Conservation (phyloP, 495 filamentous ascomycete genomes). For the Articulospora tetracladia region DNA sequence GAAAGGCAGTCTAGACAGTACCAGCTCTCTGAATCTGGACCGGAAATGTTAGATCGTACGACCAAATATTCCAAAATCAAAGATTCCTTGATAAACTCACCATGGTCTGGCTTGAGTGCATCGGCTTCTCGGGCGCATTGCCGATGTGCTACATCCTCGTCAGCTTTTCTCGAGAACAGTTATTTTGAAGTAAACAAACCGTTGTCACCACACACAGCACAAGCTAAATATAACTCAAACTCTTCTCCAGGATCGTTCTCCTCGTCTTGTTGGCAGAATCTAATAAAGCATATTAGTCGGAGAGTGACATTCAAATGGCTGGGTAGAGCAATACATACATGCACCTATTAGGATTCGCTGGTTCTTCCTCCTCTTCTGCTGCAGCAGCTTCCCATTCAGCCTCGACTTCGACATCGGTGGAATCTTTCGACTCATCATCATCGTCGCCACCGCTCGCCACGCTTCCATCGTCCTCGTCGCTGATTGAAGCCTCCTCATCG, state of each 20-base stretch:
- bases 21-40: constrained; percentile 62
- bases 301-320: background rate
- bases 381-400: constrained; percentile 54
- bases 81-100: constrained; percentile 35
- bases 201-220: constrained; percentile 79
- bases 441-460: constrained; percentile 21
- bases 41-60: background rate
- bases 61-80: background rate
- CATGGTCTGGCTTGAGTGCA: constrained; percentile 64
- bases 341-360: constrained; percentile 34
- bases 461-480: constrained; percentile 41
- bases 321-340: constrained; percentile 18
- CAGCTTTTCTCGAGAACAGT: constrained; percentile 35
- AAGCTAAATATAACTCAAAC: constrained; percentile 81
- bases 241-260: constrained; percentile 50
- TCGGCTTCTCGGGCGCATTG: constrained; percentile 85
- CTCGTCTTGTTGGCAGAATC: constrained; percentile 28
- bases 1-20: constrained; percentile 73
- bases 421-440: constrained; percentile 29
- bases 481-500: constrained; percentile 32
- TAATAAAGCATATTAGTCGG: constrained; percentile 1
- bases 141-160: constrained; percentile 68
- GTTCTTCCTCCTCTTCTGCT: constrained; percentile 58
- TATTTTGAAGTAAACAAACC: constrained; percentile 52
- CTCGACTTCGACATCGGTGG: constrained; percentile 37